phyloP scores from a whole-genome alignment of 2,329 filamentous ascomycete genomes.

The Monilinia polystroma region DNA sequence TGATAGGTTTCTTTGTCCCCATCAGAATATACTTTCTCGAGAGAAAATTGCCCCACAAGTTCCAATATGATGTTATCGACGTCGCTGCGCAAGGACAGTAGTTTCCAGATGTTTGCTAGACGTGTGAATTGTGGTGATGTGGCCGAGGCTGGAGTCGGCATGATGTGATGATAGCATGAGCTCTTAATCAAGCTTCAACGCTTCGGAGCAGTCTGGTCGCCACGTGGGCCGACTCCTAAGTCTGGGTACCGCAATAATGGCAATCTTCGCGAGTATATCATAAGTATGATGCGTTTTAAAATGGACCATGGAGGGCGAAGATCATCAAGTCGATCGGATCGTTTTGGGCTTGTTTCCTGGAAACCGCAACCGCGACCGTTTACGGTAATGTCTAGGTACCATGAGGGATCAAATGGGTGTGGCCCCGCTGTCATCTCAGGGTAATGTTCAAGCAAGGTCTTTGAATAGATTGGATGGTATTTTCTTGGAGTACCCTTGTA shows the following conservation, averaged over 20 bases:
- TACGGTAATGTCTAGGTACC: constrained; percentile 20
- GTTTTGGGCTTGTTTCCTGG: constrained; percentile 15
- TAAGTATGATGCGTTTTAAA: constrained; percentile 19
- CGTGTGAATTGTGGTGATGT: constrained; percentile 43
- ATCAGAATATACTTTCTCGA: constrained; percentile 45
- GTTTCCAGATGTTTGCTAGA: constrained; percentile 42
- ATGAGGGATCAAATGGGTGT: constrained; percentile 13
- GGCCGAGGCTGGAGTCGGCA: constrained; percentile 37
- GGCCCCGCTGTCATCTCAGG: constrained; percentile 15
- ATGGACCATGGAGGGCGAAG: constrained; percentile 22
- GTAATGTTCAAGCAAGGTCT: constrained; percentile 10
- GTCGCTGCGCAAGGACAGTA: constrained; percentile 44
- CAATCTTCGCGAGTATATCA: constrained; percentile 20
- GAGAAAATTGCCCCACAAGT: constrained; percentile 45
- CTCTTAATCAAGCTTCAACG: constrained; percentile 18
- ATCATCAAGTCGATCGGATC: constrained; percentile 22
- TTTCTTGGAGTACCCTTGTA: constrained; percentile 10
- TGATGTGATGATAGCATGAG: constrained; percentile 27
- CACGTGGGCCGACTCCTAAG: constrained; percentile 27
- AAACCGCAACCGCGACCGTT: constrained; percentile 19
- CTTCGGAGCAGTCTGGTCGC: constrained; percentile 22
- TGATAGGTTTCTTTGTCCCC: constrained; percentile 42
- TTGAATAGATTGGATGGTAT: neutral
- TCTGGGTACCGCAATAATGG: constrained; percentile 22
- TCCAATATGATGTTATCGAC: constrained; percentile 46